Conservation (phyloP, 495 filamentous ascomycete genomes). For the Paragyromitra xinjiangensis region DNA sequence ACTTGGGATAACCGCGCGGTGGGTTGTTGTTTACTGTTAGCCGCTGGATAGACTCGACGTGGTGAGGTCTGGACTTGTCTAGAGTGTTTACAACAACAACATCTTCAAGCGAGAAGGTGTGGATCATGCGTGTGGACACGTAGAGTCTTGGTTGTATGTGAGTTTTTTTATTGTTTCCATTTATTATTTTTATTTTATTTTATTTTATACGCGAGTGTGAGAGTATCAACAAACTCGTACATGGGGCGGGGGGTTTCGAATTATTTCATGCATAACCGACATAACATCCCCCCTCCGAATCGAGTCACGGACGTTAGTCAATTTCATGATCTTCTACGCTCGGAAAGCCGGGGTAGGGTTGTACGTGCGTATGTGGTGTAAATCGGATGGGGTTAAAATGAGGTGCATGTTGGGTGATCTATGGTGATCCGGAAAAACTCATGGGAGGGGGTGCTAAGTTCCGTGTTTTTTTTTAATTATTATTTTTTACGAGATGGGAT, state of each 20-base stretch:
- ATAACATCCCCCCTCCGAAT: conserved; percentile 1
- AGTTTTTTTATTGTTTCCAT: neutral
- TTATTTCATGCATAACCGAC: conserved; percentile 19
- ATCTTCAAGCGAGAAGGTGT: neutral
- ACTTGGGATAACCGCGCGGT: conserved; percentile 10
- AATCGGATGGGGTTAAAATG: conserved; percentile 1
- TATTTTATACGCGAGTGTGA: conserved; percentile 1
- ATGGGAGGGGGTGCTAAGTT: neutral
- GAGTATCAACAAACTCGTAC: conserved; percentile 16
- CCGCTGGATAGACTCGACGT: neutral
- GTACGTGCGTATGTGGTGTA: conserved; percentile 22
- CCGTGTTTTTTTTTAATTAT: neutral
- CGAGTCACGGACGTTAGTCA: conserved; percentile 1
- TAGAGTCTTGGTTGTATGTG: neutral
- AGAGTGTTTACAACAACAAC: too few species aligned
- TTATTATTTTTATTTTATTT: neutral
- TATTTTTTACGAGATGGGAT: conserved; percentile 19
- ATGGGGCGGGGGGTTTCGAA: conserved; percentile 41
- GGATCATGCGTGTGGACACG: conserved; percentile 25
- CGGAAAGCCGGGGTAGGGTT: conserved; percentile 36
- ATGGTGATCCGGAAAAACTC: conserved; percentile 50
- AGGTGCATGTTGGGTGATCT: conserved; percentile 21
- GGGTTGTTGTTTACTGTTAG: neutral
- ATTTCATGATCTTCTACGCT: neutral
- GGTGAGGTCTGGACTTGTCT: too few species aligned